A percentile compares a stretch with the other conserved stretches of the same genome.
These are phyloP conservation scores for Penicillium sp. DNA, from an alignment of 2,329 filamentous ascomycete species.

Conservation along the genomic window DNA sequence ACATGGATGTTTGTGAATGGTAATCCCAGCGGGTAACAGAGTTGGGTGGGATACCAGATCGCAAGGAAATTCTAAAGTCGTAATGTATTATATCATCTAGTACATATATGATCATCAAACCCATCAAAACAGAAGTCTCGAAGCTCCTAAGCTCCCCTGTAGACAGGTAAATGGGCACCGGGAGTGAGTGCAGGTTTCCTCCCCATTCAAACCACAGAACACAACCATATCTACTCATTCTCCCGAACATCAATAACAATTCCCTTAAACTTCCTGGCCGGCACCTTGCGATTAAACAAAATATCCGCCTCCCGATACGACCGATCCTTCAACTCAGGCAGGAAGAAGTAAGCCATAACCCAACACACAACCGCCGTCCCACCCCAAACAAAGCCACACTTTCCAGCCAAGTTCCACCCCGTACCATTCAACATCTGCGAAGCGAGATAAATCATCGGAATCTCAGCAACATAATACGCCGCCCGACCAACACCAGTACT, in stretches of 20 bases:
- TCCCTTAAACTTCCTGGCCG: conserved; percentile 54
- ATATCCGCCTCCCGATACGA: conserved; percentile 56
- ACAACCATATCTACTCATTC: conserved; percentile 44
- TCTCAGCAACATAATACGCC: conserved; percentile 52
- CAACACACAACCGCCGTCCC: conserved; percentile 51
- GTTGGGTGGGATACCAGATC: no score
- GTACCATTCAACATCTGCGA: conserved; percentile 50
- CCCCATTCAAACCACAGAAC: neutral
- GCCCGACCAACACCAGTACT: conserved; percentile 49
- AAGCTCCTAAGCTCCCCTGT: neutral
- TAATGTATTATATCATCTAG: neutral
- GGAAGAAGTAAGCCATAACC: conserved; percentile 50
- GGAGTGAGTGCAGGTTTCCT: neutral
- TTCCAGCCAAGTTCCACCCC: conserved; percentile 51
- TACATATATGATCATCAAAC: neutral
- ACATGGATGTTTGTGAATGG: neutral
- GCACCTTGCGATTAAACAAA: conserved; percentile 51
- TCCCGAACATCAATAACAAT: conserved; percentile 53
- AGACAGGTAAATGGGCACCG: neutral
- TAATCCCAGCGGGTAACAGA: neutral
- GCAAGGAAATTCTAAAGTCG: neutral
- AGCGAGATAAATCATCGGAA: conserved; percentile 51
- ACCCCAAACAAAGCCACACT: conserved; percentile 58
- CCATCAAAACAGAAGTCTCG: neutral
- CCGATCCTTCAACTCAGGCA: conserved; percentile 55